Evolutionary conservation across 306 rosid genomes (phyloP), one percentile per base, ranked within the genome.

Genomic region (Castanea sativa): DNA sequence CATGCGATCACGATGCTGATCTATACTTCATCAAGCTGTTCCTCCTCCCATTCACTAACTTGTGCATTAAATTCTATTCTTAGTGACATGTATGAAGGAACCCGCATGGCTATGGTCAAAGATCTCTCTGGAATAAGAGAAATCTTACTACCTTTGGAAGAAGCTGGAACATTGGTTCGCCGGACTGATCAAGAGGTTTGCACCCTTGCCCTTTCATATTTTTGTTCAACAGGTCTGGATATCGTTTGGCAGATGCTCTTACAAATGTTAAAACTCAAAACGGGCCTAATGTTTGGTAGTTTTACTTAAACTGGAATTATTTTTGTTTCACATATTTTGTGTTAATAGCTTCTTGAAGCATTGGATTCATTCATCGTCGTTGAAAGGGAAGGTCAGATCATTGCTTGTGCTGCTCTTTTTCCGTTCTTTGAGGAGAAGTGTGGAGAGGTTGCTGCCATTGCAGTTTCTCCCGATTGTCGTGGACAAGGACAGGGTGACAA

Each of bases 401-500:
- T 93, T 84, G 99, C 98, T 5, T 96, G 97, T 74, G 98, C 90
- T 81, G 97, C 92, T 35, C 97, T 96, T 72, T 84, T 90, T 73
- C 98, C 96, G 76, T 93, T 80, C 90, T 82, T 51, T 53, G 92
- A 88, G 83, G 97, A 93, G 76, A 93, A 79, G 83, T 93, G 96
- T 78, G 99, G 94, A 65, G 99, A 96, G 88, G 86, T 96, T 81
- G 99, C 98, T 81, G 91, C 97, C 29, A 88, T 96, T 80, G 99
- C 97, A 58, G 99, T 96, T 80, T 90, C 98, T 78, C 88, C 97
- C 4, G 97, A 96, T 74, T 93, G 98, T 75, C 98, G 90, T 18
- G 96, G 96, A 78, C 96, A 93, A 85, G 99, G 99, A 73, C 98
- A 90, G 79, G 99, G 99, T 55, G 97, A 96, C 82, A 93, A 93